These are phyloP conservation scores for Plicaturopsis crispa DNA, from an alignment of 768 basidiomycete genomes.

Conservation along the genomic window DNA sequence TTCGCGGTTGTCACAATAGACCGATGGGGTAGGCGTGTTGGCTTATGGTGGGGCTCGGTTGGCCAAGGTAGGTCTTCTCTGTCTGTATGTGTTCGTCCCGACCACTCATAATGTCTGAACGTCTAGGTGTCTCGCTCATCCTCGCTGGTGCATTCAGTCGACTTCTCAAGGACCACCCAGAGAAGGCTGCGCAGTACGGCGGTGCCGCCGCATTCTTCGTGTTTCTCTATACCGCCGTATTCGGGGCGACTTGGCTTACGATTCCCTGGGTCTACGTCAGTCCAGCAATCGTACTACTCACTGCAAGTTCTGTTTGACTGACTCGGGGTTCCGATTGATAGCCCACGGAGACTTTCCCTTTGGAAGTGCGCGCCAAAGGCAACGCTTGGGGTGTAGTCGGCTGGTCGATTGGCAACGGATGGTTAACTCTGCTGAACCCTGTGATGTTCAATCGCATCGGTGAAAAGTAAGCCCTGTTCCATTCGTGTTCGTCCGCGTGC, in stretches of 20 bases:
- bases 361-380: conserved; percentile 35
- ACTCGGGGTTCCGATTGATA: conserved; percentile 2
- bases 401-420: conserved; percentile 35
- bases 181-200: conserved; percentile 29
- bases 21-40: conserved; percentile 33
- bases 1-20: conserved; percentile 35
- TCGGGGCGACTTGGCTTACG: conserved; percentile 40
- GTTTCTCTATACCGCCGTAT: conserved; percentile 33
- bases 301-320: background rate
- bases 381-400: conserved; percentile 40
- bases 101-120: background rate
- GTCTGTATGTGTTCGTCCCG: background rate
- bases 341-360: conserved; percentile 33
- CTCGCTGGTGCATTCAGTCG: conserved; percentile 34
- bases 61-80: conserved; percentile 25
- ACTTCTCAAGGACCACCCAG: conserved; percentile 32
- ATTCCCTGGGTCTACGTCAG: conserved; percentile 31
- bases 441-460: conserved; percentile 34
- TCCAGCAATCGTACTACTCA: conserved; percentile 11
- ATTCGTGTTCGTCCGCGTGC: background rate
- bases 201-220: conserved; percentile 36
- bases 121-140: conserved; percentile 23
- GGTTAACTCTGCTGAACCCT: conserved; percentile 36
- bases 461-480: conserved; percentile 19
- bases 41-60: conserved; percentile 38